Evolutionary conservation across 139 green algal species (phyloP), one percentile per base, ranked within the genome.

Genomic region (Micractinium sp.): DNA sequence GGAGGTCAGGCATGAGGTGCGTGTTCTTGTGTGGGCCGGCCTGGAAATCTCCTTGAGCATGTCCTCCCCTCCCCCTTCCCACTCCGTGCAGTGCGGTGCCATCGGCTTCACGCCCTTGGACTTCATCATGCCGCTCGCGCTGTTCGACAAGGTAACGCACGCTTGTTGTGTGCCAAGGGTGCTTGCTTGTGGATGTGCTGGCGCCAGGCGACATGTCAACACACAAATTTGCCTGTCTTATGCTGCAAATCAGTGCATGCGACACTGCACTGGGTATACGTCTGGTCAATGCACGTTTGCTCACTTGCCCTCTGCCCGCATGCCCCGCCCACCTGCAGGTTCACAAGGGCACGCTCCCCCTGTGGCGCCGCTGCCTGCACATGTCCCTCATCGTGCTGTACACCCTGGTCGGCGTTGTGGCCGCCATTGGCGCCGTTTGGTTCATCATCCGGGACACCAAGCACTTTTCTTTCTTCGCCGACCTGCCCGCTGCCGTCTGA

Each of bases 81-180:
- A 20, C 27, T 5, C 53, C 18, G 16, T 81, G 73, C 73, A 82
- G 75, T 76, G 38, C 67, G 77, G 77, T 39, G 87, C 77, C 7
- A 81, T 71, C 36, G 86, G 67, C 63, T 94, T 93, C 81, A 94
- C 88, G 0, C 88, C 90, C 18, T 85, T 93, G 63, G 90, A 93
- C 80, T 93, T 94, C 60, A 73, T 91, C 22, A 74, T 93, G 15
- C 92, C 92, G 18, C 71, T 92, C 31, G 35, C 91, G 13, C 88
- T 94, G 56, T 93, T 47, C 31, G 63, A 85, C 31, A 74, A 53
- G 60, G 81, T 27, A 20, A 66, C 16, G 35, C 1, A 2, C 14
- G 47, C 7, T 16, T 56, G 47, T 16, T 77, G 71, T 38, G 12
- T 36, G 12, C 3, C 75, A n/a, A 36, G 47, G 79, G 79, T 73